Evolutionary conservation across 495 filamentous ascomycete species (phyloP).

Genomic region (Coniosporium apollinis): DNA sequence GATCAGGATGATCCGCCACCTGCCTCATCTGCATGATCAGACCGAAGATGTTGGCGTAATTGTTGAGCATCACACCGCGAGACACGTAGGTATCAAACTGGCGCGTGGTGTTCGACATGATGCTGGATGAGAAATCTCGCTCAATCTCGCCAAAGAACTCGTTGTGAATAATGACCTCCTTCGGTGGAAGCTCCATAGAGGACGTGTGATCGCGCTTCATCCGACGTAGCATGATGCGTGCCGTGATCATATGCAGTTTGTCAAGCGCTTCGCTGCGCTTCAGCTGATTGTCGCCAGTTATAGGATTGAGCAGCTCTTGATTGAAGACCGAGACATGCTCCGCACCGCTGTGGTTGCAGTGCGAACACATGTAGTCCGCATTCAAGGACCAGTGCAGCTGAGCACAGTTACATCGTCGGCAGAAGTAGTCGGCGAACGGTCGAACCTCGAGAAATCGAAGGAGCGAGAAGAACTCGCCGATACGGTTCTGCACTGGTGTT

Average conservation of each 20-base stretch:
- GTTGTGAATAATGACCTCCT: conserved; percentile 78
- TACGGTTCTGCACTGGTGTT: conserved; percentile 88
- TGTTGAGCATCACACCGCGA: conserved; percentile 86
- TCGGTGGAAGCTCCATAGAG: conserved; percentile 87
- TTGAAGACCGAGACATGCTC: conserved; percentile 92
- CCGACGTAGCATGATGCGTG: conserved; percentile 84
- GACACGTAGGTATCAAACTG: conserved; percentile 92
- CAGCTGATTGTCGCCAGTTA: conserved; percentile 32
- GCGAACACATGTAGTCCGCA: conserved; percentile 44
- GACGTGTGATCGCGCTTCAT: conserved; percentile 82
- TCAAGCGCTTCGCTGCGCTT: conserved; percentile 48
- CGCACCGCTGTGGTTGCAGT: conserved; percentile 52
- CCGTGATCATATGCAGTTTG: conserved; percentile 73
- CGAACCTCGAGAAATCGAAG: conserved; percentile 73
- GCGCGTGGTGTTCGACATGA: conserved; percentile 76
- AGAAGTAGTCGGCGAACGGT: conserved; percentile 87
- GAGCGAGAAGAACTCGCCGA: conserved; percentile 93
- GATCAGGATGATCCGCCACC: conserved; percentile 85
- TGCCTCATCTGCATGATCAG: conserved; percentile 97
- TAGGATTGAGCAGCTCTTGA: conserved; percentile 76
- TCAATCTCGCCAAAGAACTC: conserved; percentile 94
- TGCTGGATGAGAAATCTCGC: conserved; percentile 83
- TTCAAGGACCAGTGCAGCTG: conserved; percentile 70
- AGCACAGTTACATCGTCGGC: conserved; percentile 64
- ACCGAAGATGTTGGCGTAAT: conserved; percentile 79